Evolutionary conservation across 225 moss, liverwort and hornwort genomes (phyloP), one percentile per base, ranked within the genome.

Genomic region (Anthoceros angustus): DNA sequence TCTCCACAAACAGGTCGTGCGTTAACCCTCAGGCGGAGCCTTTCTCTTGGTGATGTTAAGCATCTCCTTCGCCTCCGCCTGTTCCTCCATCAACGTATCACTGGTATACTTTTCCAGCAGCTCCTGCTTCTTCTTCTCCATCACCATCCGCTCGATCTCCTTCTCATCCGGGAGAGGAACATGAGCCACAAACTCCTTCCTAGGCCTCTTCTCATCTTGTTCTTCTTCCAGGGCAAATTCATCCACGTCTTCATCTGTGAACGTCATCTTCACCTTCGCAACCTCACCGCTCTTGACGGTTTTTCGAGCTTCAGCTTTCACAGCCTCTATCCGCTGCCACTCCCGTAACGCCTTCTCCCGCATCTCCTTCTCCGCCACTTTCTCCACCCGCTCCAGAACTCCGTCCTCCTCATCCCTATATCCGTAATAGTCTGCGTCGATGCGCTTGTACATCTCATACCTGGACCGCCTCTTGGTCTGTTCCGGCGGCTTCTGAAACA

Each of bases 371-470:
- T 98, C 98, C 40, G 89, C 98, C 39, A 74, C 92, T 41, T 67
- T 77, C 74, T 98, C 98, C 66, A 92, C 69, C 55, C 84, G 83
- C 73, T 92, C 98, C 43, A 98, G 69, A 41, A 98, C 66, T 25
- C 98, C 98, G 72, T 98, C 98, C 70, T 98, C 92, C 26, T 98
- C 98, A 70, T 98, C 98, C 63, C 98, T 85, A 68, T 92, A 98
- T 20, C 98, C 98, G 73, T 98, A 92, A 62, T 98, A 98, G 77
- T 98, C 92, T 48, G 87, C 86, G 68, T 98, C 92, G 67, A 98
- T 98, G 62, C 98, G 86, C 72, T 98, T 88, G 77, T 98, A 98
- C 92, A 98, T 98, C 68, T 98, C 98, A 84, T 98, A 92, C 10
- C 98, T 85, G 62, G 87, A 85, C 61, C 98, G 78, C 69, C 92